Evolutionary conservation across 129 eudicot species (phyloP).

Genomic region (Flaveria ramosissima): DNA sequence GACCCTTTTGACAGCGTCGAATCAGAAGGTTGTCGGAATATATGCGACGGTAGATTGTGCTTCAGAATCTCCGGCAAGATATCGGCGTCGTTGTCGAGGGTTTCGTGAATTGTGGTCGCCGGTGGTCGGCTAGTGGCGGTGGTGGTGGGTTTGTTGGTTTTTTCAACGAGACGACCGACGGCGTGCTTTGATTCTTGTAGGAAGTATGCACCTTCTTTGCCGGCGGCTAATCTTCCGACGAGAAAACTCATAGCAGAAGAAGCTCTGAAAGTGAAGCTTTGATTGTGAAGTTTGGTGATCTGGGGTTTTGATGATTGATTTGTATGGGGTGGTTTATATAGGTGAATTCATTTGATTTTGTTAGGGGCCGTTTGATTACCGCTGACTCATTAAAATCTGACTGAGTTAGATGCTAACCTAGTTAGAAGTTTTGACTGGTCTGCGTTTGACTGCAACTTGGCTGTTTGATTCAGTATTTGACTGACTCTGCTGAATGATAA

Average conservation of each 20-base stretch:
- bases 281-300: neutral
- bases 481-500: too few relatives aligned
- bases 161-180: slow-evolving; percentile 55
- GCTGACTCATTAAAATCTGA: too few relatives aligned
- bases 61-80: slow-evolving; percentile 75
- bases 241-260: slow-evolving; percentile 63
- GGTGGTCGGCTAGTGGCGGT: slow-evolving; percentile 17
- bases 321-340: slow-evolving; percentile 32
- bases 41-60: slow-evolving; percentile 68
- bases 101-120: neutral
- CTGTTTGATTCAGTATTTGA: too few relatives aligned
- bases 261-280: neutral
- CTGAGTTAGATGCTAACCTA: too few relatives aligned
- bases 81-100: slow-evolving; percentile 41
- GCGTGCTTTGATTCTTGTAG: slow-evolving; percentile 89
- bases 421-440: too few relatives aligned
- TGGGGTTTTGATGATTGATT: slow-evolving; percentile 7
- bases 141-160: slow-evolving; percentile 32
- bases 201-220: slow-evolving; percentile 78
- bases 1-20: slow-evolving; percentile 56
- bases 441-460: too few relatives aligned
- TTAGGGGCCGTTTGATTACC: too few relatives aligned
- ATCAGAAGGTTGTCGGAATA: slow-evolving; percentile 48
- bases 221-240: slow-evolving; percentile 80
- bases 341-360: neutral